Conservation (phyloP, 352 stramenopile species). For the Phytophthora chlamydospora region DNA sequence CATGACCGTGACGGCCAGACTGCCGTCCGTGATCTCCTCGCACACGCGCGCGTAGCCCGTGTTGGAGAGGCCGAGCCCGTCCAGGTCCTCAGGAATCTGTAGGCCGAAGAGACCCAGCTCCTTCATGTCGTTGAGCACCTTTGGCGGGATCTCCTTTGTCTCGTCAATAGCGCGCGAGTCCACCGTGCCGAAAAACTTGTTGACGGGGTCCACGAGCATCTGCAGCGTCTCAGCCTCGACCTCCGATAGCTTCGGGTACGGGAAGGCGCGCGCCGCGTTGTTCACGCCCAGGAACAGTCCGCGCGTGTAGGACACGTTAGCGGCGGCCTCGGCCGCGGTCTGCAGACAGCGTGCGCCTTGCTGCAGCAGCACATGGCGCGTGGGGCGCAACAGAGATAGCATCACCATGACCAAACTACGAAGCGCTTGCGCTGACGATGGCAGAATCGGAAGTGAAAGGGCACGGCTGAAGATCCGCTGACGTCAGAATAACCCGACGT, state of each 20-base stretch:
- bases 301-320: slow-evolving; percentile 80
- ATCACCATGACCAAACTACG: slow-evolving; percentile 28
- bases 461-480: slow-evolving; percentile 10
- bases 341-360: slow-evolving; percentile 53
- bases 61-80: slow-evolving; percentile 83
- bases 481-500: slow-evolving; percentile 23
- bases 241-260: slow-evolving; percentile 77
- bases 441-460: slow-evolving; percentile 24
- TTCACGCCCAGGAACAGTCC: slow-evolving; percentile 86
- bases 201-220: slow-evolving; percentile 84
- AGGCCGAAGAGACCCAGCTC: slow-evolving; percentile 87
- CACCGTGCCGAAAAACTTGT: slow-evolving; percentile 78
- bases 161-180: slow-evolving; percentile 81
- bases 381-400: slow-evolving; percentile 47
- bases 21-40: slow-evolving; percentile 85
- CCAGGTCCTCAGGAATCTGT: slow-evolving; percentile 83
- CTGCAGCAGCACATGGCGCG: slow-evolving; percentile 24
- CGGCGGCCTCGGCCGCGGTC: slow-evolving; percentile 68
- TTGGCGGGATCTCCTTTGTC: slow-evolving; percentile 76
- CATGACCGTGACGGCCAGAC: slow-evolving; percentile 86
- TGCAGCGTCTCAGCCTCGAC: slow-evolving; percentile 82
- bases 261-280: slow-evolving; percentile 77
- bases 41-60: slow-evolving; percentile 86
- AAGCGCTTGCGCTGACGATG: not conserved
- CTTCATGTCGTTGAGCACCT: slow-evolving; percentile 80